Base-by-base conservation (phyloP, 1,284 basidiomycete genomes). In the Pascua sp. region DNA sequence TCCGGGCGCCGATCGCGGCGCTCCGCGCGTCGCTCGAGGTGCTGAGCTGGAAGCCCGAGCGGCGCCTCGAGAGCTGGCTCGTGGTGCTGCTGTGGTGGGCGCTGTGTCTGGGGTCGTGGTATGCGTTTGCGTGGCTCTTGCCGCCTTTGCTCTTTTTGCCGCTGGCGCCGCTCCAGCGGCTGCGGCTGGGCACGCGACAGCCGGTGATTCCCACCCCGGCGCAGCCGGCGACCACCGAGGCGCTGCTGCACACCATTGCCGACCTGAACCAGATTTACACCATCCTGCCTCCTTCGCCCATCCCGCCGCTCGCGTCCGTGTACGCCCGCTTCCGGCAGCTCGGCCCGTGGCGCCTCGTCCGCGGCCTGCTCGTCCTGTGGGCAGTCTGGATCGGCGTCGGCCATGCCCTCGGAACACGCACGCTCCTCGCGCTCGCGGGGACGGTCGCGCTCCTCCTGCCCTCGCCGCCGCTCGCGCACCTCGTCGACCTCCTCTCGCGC, bases 21-120 rank as follows among this genome's bases (percentile, higher is more conserved):
- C 50, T 83, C 11, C 79, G 84, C n/a, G 77, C 77, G 57, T 51
- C 73, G 0, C 68, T 82, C 2, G 84, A 90, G 69, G 75, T 88
- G 0, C 40, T 85, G 11, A 81, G 80, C 60, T 92, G 90, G 90
- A 77, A 80, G 46, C 75, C 80, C 0, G 69, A 78, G 18, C 72
- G 78, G 10, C 84, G 83, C 79, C 84, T 86, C 58, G 83, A 89
- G 56, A 84, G 85, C 62, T 88, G 83, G 80, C 81, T 91, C 2
- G 72, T 83, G 0, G 73, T 93, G 36, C 85, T 81, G 0, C 71
- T 71, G 0, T 91, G 89, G 89, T 93, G 90, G 88, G 82, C 82
- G 0, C 39, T 85, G n/a, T 90, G 88, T 75, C 78, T 91, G 42
- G 80, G 86, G 32, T 77, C 83, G 2, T 81, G 82, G 18, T 74